These are phyloP conservation scores for Ailanthus altissimus DNA, from an alignment of 345 rosid species.

Conservation along the genomic window DNA sequence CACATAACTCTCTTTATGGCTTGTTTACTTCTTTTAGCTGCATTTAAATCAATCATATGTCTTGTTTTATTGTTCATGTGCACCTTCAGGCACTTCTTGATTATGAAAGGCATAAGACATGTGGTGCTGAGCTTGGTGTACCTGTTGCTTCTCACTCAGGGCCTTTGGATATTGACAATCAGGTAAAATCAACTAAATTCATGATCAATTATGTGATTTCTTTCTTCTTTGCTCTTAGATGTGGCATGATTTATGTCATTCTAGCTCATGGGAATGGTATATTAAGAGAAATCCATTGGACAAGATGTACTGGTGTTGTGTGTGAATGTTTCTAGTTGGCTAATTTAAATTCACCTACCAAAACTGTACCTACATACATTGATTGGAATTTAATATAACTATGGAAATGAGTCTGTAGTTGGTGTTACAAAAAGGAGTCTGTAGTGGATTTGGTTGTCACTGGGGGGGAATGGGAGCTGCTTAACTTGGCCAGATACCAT, in stretches of 20 bases:
- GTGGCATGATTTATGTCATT: neutral
- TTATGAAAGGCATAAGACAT: constrained; percentile 74
- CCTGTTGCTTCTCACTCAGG: constrained; percentile 52
- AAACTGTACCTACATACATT: neutral
- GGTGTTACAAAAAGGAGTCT: too few species aligned
- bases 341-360: neutral
- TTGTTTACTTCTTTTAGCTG: neutral
- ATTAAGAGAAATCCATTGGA: neutral
- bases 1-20: neutral
- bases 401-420: neutral
- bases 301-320: neutral
- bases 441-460: too few species aligned
- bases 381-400: neutral
- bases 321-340: neutral
- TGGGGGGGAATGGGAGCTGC: too few species aligned
- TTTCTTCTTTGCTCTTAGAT: constrained; percentile 9
- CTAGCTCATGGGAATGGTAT: neutral
- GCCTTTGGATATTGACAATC: constrained; percentile 55
- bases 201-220: neutral
- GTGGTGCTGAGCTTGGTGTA: constrained; percentile 57
- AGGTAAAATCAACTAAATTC: constrained; percentile 41
- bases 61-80: neutral
- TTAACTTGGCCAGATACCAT: neutral
- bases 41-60: neutral
- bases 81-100: constrained; percentile 79